Conservation (phyloP, 2,329 filamentous ascomycete species). For the Decorospora gaudefroyi region DNA sequence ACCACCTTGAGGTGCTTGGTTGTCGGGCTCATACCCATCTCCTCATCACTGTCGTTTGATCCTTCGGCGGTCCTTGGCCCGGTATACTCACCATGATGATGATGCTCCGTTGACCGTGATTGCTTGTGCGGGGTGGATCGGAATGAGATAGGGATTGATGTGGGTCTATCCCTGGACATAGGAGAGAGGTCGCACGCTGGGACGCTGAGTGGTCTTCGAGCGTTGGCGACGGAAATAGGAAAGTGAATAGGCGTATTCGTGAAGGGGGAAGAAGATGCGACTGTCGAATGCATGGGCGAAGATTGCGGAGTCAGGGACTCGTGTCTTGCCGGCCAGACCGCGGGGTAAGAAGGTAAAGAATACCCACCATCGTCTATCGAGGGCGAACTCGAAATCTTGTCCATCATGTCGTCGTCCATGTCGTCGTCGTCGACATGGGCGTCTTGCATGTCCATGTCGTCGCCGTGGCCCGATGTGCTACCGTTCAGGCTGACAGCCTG, state of each 20-base stretch:
- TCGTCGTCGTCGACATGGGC: slow-evolving; percentile 67
- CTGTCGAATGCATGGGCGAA: slow-evolving; percentile 35
- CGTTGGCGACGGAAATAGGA: slow-evolving; percentile 41
- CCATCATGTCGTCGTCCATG: slow-evolving; percentile 92
- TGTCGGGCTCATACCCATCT: slow-evolving; percentile 27
- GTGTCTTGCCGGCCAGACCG: slow-evolving; percentile 49
- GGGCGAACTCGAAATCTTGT: slow-evolving; percentile 97
- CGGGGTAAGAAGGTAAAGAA: slow-evolving; percentile 49
- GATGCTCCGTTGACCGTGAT: slow-evolving; percentile 52
- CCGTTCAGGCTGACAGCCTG: slow-evolving; percentile 44
- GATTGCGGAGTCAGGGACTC: slow-evolving; percentile 49
- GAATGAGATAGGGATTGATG: slow-evolving; percentile 46
- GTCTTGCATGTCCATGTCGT: slow-evolving; percentile 62
- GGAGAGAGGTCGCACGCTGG: slow-evolving; percentile 38
- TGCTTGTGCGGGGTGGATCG: slow-evolving; percentile 23
- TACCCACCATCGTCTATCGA: slow-evolving; percentile 99
- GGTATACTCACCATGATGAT: slow-evolving; percentile 57
- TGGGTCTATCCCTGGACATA: slow-evolving; percentile 36
- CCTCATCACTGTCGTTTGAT: slow-evolving; percentile 8
- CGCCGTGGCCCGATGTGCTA: slow-evolving; percentile 41
- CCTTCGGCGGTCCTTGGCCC: slow-evolving; percentile 27
- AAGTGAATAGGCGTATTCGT: slow-evolving; percentile 51
- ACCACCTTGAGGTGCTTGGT: slow-evolving; percentile 23
- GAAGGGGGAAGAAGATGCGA: slow-evolving; percentile 52
- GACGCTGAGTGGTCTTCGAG: slow-evolving; percentile 28